Evolutionary conservation across 176 grass and related monocot species (phyloP), one percentile per base, ranked within the genome.

Genomic region (Eremochloa ophiuroides): DNA sequence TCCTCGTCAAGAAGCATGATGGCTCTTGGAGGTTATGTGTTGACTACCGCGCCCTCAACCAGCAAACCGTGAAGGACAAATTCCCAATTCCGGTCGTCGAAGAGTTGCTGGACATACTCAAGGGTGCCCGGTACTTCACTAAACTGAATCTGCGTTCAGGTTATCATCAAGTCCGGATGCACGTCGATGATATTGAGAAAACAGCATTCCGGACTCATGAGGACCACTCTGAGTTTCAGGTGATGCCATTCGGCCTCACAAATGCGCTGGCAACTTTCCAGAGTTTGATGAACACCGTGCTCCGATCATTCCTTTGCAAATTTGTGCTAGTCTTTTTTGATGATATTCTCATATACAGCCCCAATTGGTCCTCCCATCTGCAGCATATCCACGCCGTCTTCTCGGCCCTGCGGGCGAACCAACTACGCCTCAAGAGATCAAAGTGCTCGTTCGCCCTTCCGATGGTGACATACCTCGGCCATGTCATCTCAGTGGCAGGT

Each of bases 291-390:
- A 66, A 66, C 3, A 6, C 2, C 2, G 13, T 66, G 0, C 16
- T 80, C 0, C 25, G 18, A 0, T 1, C 23, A 0, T 29, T 28
- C 13, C n/a, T n/a, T 14, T 72, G 0, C n/a, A 23, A 0, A 22
- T 27, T 26, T 23, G 37, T 71, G 0, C 23, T 71, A 0, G 40
- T 71, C 0, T 71, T 73, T 15, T 73, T 73, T 4, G 69, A 73
- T 1, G 42, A 48, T 10, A 73, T 73, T 0, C 23, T 48, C 0
- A 20, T 50, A 0, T 73, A 73, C 4, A 73, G 42, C 6, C n/a
- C 51, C 6, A n/a, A 0, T 2, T 56, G 22, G 51, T 56, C 22
- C 1, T 5, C n/a, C 0, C 20, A 56, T 9, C 51, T 56, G 0
- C 6, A 22, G 7, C 51, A 56, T 9, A 20, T 56, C 8, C 22